phyloP scores from a whole-genome alignment of 345 rosid species.

The Eutrema heterophyllum region DNA sequence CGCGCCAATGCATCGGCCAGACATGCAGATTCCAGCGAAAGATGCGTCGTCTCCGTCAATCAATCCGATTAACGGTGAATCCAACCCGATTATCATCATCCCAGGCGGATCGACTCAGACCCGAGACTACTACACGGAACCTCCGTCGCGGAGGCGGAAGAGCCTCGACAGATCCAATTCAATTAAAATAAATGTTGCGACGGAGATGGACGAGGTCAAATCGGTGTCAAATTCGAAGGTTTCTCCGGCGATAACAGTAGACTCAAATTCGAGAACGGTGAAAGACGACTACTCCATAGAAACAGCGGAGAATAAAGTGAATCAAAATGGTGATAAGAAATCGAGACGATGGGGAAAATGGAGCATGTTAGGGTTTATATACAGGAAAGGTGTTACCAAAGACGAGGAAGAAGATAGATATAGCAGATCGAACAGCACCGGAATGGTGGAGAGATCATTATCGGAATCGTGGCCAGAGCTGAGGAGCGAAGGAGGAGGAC shows the following conservation, averaged over 20 bases:
- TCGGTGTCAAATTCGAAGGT: conserved; percentile 63
- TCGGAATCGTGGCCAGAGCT: conserved; percentile 90
- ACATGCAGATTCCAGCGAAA: conserved; percentile 69
- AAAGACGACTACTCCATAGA: conserved; percentile 58
- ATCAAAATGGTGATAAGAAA: conserved; percentile 57
- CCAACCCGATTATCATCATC: conserved; percentile 33
- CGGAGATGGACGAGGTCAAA: conserved; percentile 78
- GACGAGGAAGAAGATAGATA: conserved; percentile 52
- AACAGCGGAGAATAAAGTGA: conserved; percentile 32
- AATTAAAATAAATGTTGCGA: conserved; percentile 55
- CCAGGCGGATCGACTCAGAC: conserved; percentile 95
- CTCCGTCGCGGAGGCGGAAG: conserved; percentile 73
- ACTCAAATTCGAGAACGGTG: conserved; percentile 54
- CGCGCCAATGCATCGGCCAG: conserved; percentile 54
- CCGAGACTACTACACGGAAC: conserved; percentile 78
- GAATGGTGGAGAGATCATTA: conserved; percentile 69
- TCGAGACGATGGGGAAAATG: conserved; percentile 79
- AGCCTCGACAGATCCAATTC: conserved; percentile 86
- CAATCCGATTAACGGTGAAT: not conserved
- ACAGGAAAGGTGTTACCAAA: conserved; percentile 58
- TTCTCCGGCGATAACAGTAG: conserved; percentile 50
- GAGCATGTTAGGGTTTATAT: conserved; percentile 77
- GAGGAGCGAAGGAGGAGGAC: conserved; percentile 48
- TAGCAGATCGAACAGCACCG: conserved; percentile 58
- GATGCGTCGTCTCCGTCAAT: conserved; percentile 16